These are phyloP conservation scores for Amanita inopinata DNA, from an alignment of 768 basidiomycete genomes.

Conservation along the genomic window DNA sequence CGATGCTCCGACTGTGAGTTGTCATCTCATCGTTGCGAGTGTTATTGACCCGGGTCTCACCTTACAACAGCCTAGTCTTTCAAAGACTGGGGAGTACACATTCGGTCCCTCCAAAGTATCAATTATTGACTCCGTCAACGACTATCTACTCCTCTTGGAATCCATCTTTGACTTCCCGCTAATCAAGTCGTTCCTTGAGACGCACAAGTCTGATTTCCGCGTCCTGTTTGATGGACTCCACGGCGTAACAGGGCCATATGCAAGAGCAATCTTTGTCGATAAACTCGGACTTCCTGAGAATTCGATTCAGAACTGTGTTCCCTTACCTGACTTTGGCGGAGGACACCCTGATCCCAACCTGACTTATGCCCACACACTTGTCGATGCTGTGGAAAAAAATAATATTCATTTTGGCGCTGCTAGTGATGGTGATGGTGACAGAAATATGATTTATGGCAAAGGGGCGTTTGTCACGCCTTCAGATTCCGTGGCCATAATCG, in stretches of 20 bases:
- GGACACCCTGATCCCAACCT: constrained; percentile 98
- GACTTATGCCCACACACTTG: constrained; percentile 91
- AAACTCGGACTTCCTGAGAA: constrained; percentile 70
- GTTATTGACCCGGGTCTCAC: background rate
- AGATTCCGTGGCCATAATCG: constrained; percentile 98
- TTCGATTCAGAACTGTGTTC: constrained; percentile 84
- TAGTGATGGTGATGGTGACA: constrained; percentile 93
- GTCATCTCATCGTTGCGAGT: constrained; percentile 2
- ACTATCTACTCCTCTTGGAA: constrained; percentile 79
- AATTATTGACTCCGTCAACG: constrained; percentile 89
- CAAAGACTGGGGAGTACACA: constrained; percentile 65
- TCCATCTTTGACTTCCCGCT: constrained; percentile 90
- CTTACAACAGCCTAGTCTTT: constrained; percentile 61
- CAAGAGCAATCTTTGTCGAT: constrained; percentile 75
- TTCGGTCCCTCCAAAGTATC: constrained; percentile 81
- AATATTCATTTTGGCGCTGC: constrained; percentile 92
- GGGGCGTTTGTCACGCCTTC: constrained; percentile 97
- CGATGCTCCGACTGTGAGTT: constrained; percentile 60
- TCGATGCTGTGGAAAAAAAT: constrained; percentile 82
- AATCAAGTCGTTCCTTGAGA: constrained; percentile 80
- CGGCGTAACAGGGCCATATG: constrained; percentile 97
- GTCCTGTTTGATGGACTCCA: constrained; percentile 95
- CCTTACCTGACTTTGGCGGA: constrained; percentile 93
- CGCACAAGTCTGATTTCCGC: constrained; percentile 58
- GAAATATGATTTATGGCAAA: constrained; percentile 99